phyloP scores from a whole-genome alignment of 176 grass and related monocot genomes.

The Dendrocalamus sinicus region DNA sequence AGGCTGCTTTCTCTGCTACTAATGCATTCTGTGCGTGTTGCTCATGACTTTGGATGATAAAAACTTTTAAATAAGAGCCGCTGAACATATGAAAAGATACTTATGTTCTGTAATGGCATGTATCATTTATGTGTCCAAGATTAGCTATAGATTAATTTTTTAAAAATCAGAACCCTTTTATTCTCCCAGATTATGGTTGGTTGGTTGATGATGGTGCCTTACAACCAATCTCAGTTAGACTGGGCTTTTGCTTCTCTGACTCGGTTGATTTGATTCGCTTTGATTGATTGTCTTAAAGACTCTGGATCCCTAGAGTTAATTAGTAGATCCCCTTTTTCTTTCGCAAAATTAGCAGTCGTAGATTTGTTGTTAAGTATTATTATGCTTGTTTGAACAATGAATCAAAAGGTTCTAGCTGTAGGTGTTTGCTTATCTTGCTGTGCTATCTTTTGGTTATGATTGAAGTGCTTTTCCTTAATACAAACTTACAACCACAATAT shows the following conservation, averaged over 20 bases:
- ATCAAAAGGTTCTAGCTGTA: slow-evolving; percentile 28
- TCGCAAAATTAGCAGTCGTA: neutral
- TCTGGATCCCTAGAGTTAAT: neutral
- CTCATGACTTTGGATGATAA: slow-evolving; percentile 25
- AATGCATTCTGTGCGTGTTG: slow-evolving; percentile 1
- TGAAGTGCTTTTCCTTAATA: slow-evolving; percentile 18
- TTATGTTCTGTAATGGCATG: slow-evolving; percentile 9
- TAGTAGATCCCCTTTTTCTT: slow-evolving; percentile 8
- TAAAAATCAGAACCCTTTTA: neutral
- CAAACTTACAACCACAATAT: slow-evolving; percentile 14
- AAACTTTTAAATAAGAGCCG: neutral
- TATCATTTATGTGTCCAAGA: slow-evolving; percentile 23
- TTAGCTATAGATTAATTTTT: slow-evolving; percentile 12
- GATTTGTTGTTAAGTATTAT: neutral
- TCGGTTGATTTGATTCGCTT: slow-evolving; percentile 28
- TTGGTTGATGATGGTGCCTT: slow-evolving; percentile 14
- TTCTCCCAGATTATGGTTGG: slow-evolving; percentile 1
- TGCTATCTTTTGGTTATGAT: slow-evolving; percentile 30
- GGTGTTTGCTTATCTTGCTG: slow-evolving; percentile 39
- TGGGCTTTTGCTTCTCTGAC: slow-evolving; percentile 12
- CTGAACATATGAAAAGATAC: neutral
- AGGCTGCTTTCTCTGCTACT: slow-evolving; percentile 41
- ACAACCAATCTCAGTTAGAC: slow-evolving; percentile 31
- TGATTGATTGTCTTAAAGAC: slow-evolving; percentile 19
- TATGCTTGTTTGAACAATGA: neutral